phyloP scores from a whole-genome alignment of 768 basidiomycete species.

The Leccinum obscurum region DNA sequence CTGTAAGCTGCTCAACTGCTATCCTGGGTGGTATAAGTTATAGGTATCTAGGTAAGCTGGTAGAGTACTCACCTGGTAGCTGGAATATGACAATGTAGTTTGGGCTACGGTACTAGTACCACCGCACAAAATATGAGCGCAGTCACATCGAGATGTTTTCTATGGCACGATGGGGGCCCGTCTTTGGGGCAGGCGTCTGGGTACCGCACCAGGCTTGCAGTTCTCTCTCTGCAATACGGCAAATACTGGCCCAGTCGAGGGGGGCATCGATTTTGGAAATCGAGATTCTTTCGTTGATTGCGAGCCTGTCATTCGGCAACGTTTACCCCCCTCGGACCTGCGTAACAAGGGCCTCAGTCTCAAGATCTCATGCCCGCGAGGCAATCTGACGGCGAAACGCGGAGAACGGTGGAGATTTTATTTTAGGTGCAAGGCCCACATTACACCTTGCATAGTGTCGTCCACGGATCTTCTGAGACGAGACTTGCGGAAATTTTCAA shows the following conservation, averaged over 20 bases:
- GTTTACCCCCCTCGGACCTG: neutral
- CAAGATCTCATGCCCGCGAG: slow-evolving; percentile 11
- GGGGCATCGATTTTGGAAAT: slow-evolving; percentile 16
- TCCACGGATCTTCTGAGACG: slow-evolving; percentile 9
- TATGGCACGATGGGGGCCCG: slow-evolving; percentile 14
- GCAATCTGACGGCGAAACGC: slow-evolving; percentile 7
- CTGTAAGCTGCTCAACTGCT: neutral
- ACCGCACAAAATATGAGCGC: slow-evolving; percentile 18
- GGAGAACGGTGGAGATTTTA: slow-evolving; percentile 20
- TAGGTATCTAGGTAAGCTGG: neutral
- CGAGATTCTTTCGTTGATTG: neutral
- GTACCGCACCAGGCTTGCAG: slow-evolving; percentile 11
- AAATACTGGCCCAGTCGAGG: neutral
- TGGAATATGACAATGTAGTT: slow-evolving; percentile 15
- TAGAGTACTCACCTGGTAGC: slow-evolving; percentile 7
- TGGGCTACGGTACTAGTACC: slow-evolving; percentile 9
- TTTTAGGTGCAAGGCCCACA: slow-evolving; percentile 10
- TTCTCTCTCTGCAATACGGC: slow-evolving; percentile 4
- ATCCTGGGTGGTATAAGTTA: neutral
- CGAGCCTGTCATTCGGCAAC: slow-evolving; percentile 1
- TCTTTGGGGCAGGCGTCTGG: neutral
- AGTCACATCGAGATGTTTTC: slow-evolving; percentile 15
- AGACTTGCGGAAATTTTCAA: slow-evolving; percentile 11
- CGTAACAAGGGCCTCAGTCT: slow-evolving; percentile 11
- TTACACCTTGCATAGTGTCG: slow-evolving; percentile 21